Percentiles rank a stretch among this genome's conserved stretches.
phyloP scores from a whole-genome alignment of 1,284 basidiomycete genomes.

The Anthracocystis panici-leucophaei region DNA sequence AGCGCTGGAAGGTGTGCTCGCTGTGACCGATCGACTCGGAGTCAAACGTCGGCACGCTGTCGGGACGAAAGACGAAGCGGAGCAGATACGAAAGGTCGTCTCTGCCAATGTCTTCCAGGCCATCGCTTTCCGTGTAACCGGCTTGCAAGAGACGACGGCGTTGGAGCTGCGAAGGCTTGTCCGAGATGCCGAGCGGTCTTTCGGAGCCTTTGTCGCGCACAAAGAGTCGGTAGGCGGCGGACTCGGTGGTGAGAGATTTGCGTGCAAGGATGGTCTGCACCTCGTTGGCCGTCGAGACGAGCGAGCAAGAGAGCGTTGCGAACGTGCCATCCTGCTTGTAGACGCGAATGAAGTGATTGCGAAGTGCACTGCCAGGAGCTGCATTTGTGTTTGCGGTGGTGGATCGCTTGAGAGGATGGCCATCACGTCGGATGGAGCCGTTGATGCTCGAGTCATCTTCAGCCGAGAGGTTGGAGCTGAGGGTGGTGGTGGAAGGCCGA shows the following conservation, averaged over 20 bases:
- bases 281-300: constrained; percentile 80
- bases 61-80: constrained; percentile 80
- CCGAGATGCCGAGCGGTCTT: constrained; percentile 74
- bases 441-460: constrained; percentile 44
- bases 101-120: constrained; percentile 81
- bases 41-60: constrained; percentile 74
- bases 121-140: constrained; percentile 86
- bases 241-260: constrained; percentile 52
- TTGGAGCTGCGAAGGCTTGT: constrained; percentile 87
- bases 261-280: constrained; percentile 58
- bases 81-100: constrained; percentile 88
- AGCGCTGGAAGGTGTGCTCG: constrained; percentile 76
- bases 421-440: constrained; percentile 28
- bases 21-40: constrained; percentile 60
- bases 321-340: constrained; percentile 82
- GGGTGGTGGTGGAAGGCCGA: constrained; percentile 42
- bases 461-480: constrained; percentile 41
- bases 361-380: constrained; percentile 14
- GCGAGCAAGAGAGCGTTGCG: constrained; percentile 78
- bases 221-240: constrained; percentile 63
- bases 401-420: constrained; percentile 34
- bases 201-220: constrained; percentile 68
- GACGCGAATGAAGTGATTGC: constrained; percentile 76
- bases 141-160: constrained; percentile 87
- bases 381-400: constrained; percentile 23